Percentiles rank a stretch among this genome's conserved stretches.
Conservation (phyloP, 2,329 filamentous ascomycete species). For the Xylariaceae sp. region DNA sequence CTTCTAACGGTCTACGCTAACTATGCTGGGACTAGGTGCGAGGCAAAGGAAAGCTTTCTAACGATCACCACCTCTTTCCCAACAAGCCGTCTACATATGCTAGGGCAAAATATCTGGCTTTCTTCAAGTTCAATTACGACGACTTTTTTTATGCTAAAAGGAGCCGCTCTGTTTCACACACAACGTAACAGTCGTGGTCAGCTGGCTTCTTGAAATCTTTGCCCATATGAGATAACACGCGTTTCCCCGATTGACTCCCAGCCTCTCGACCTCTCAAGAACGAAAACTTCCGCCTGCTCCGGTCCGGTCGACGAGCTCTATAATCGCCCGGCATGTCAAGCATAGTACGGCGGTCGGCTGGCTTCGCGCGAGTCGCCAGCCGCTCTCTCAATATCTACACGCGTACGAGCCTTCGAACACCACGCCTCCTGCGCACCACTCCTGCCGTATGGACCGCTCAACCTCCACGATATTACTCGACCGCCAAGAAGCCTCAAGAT, state of each 20-base stretch:
- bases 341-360: conserved; percentile 42
- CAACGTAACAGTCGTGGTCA: not conserved
- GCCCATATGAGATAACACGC: conserved; percentile 36
- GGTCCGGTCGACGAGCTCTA: conserved; percentile 28
- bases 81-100: conserved; percentile 17
- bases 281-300: conserved; percentile 30
- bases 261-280: conserved; percentile 17
- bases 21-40: conserved; percentile 31
- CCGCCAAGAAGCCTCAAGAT: conserved; percentile 31
- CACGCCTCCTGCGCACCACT: conserved; percentile 34
- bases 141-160: not conserved
- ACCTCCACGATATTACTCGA: conserved; percentile 37
- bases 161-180: not conserved
- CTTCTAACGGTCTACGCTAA: conserved; percentile 1
- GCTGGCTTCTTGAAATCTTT: conserved; percentile 8
- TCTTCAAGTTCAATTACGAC: conserved; percentile 3
- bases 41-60: conserved; percentile 30
- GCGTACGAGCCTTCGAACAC: conserved; percentile 36
- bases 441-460: conserved; percentile 35
- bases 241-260: conserved; percentile 15
- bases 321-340: conserved; percentile 43
- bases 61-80: conserved; percentile 34
- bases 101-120: conserved; percentile 30
- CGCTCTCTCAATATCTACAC: conserved; percentile 34
- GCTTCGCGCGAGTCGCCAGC: conserved; percentile 38